Evolutionary conservation across 1,284 basidiomycete genomes (phyloP).

Genomic region (Tilletia walkeri): DNA sequence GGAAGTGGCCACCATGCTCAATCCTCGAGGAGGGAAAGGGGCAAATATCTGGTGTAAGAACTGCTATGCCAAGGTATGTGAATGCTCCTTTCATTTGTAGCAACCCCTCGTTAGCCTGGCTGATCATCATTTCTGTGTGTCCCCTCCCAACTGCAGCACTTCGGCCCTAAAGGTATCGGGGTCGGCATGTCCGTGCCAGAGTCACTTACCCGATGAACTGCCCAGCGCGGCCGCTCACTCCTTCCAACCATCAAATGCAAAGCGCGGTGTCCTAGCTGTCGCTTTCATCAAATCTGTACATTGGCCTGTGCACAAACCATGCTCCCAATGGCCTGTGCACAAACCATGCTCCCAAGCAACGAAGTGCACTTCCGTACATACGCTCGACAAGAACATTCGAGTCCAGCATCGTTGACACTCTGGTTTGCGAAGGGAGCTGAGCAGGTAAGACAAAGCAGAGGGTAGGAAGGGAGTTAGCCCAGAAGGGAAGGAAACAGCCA

Average conservation of each 20-base stretch:
- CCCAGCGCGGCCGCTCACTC: neutral
- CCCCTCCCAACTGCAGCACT: constrained; percentile 18
- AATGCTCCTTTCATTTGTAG: neutral
- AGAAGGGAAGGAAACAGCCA: neutral
- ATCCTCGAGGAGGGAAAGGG: constrained; percentile 13
- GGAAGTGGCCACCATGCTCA: constrained; percentile 8
- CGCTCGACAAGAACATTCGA: too few species aligned
- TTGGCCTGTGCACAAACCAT: neutral
- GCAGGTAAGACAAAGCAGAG: neutral
- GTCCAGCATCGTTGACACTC: too few species aligned
- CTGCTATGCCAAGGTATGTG: constrained; percentile 48
- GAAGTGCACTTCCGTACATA: too few species aligned
- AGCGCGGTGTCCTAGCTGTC: neutral
- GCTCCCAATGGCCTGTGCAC: too few species aligned
- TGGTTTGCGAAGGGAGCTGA: neutral
- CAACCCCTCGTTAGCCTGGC: too few species aligned
- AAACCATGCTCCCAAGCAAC: neutral
- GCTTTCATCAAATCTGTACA: neutral
- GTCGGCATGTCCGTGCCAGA: constrained; percentile 36
- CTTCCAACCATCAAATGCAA: neutral
- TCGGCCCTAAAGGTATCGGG: constrained; percentile 35
- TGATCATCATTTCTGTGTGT: too few species aligned
- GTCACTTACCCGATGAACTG: constrained; percentile 18
- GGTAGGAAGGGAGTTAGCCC: neutral
- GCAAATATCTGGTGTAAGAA: constrained; percentile 49